Percentiles rank a stretch among this genome's conserved stretches.
These are phyloP conservation scores for Poterioochromonas sp. DNA, from an alignment of 352 stramenopile species.

Conservation along the genomic window DNA sequence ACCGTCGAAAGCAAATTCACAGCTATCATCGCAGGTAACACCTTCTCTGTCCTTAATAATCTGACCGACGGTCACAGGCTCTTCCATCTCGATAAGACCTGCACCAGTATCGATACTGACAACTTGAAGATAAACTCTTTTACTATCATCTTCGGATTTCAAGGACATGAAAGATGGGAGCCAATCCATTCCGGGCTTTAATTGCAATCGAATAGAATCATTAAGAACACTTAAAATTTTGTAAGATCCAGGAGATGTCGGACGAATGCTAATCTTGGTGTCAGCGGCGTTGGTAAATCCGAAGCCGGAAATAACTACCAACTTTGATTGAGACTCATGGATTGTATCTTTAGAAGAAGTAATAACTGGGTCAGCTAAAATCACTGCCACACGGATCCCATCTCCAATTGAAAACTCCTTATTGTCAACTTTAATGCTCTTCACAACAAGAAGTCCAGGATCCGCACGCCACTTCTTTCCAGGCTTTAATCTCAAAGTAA, in stretches of 20 bases:
- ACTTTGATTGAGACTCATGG: constrained; percentile 23
- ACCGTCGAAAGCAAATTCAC: constrained; percentile 37
- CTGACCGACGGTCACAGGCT: constrained; percentile 17
- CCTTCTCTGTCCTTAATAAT: constrained; percentile 36
- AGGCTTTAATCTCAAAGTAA: constrained; percentile 31
- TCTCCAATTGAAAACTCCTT: not conserved
- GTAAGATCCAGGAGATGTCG: not conserved
- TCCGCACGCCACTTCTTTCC: constrained; percentile 43
- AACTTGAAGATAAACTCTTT: not conserved
- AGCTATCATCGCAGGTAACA: constrained; percentile 36
- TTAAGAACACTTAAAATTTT: constrained; percentile 21
- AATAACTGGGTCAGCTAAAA: constrained; percentile 16
- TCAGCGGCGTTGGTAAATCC: constrained; percentile 31
- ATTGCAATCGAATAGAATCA: constrained; percentile 25
- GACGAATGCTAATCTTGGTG: constrained; percentile 14
- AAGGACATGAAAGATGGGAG: constrained; percentile 31
- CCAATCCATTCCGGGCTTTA: constrained; percentile 20
- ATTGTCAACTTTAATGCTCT: constrained; percentile 39
- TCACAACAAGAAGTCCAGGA: constrained; percentile 38
- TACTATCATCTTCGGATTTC: constrained; percentile 3
- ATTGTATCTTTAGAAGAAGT: not conserved
- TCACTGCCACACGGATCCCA: constrained; percentile 21
- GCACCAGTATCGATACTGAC: constrained; percentile 22
- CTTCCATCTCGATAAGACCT: constrained; percentile 3
- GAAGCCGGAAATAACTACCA: constrained; percentile 21